phyloP scores from a whole-genome alignment of 352 stramenopile genomes.

The Discostella stelligera region DNA sequence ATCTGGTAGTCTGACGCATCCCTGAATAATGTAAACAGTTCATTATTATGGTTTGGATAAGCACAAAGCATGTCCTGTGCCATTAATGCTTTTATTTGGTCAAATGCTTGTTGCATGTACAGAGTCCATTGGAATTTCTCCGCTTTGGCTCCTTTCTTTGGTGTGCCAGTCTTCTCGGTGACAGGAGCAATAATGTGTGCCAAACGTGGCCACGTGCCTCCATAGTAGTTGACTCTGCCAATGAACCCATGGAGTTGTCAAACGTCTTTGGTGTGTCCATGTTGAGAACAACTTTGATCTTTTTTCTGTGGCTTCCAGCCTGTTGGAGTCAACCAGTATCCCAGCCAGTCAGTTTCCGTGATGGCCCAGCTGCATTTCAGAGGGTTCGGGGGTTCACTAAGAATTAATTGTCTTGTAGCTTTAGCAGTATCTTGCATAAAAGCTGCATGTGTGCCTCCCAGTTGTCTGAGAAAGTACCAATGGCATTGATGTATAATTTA shows the following conservation, averaged over 20 bases:
- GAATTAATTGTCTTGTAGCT: not conserved
- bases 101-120: not conserved
- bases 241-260: not conserved
- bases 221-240: too few relatives aligned
- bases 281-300: constrained; percentile 34
- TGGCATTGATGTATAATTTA: not conserved
- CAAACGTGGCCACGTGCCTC: too few relatives aligned
- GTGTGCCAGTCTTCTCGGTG: not conserved
- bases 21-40: too few relatives aligned
- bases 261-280: constrained; percentile 27
- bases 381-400: not conserved
- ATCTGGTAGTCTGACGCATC: too few relatives aligned
- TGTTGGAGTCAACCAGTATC: constrained; percentile 35
- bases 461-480: not conserved
- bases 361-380: constrained; percentile 3
- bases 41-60: too few relatives aligned
- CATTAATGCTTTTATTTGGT: too few relatives aligned
- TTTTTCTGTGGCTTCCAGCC: constrained; percentile 49
- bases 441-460: not conserved
- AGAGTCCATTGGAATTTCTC: constrained; percentile 16
- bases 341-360: constrained; percentile 18
- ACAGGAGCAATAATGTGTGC: not conserved
- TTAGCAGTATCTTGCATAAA: not conserved
- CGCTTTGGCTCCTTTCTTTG: not conserved
- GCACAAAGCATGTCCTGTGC: too few relatives aligned